Evolutionary conservation across 2,329 filamentous ascomycete genomes (phyloP).

Genomic region (Ascochyta rabiei): DNA sequence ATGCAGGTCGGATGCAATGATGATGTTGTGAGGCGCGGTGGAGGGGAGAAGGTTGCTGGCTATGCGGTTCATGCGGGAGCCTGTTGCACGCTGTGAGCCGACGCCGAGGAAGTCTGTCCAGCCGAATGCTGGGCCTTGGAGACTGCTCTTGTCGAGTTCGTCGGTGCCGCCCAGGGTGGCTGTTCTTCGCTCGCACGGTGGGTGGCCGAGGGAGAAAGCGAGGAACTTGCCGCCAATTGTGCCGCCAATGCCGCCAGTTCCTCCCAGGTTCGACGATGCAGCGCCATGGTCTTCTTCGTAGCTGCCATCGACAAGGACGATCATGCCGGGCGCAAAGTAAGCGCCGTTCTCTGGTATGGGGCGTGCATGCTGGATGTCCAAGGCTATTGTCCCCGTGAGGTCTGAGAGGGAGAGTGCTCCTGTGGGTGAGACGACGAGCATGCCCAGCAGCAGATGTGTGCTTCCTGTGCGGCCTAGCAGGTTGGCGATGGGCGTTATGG

Average conservation of each 20-base stretch:
- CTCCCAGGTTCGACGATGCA: slow-evolving; percentile 66
- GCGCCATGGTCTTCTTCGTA: slow-evolving; percentile 91
- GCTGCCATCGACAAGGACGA: slow-evolving; percentile 91
- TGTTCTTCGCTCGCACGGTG: slow-evolving; percentile 84
- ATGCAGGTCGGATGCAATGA: slow-evolving; percentile 85
- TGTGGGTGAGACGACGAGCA: slow-evolving; percentile 80
- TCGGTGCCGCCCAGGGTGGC: slow-evolving; percentile 75
- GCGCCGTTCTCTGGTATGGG: slow-evolving; percentile 83
- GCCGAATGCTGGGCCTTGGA: slow-evolving; percentile 66
- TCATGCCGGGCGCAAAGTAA: slow-evolving; percentile 96
- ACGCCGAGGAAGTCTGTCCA: slow-evolving; percentile 97
- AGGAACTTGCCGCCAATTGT: slow-evolving; percentile 92
- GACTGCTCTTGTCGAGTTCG: slow-evolving; percentile 47
- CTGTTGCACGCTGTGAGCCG: slow-evolving; percentile 84
- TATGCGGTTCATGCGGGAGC: slow-evolving; percentile 80
- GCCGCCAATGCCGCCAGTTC: slow-evolving; percentile 82
- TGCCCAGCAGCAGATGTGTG: slow-evolving; percentile 83
- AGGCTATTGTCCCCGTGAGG: slow-evolving; percentile 81
- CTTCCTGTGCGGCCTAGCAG: slow-evolving; percentile 79
- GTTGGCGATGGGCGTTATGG: slow-evolving; percentile 83
- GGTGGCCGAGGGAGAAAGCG: slow-evolving; percentile 87
- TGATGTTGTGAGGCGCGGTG: slow-evolving; percentile 57
- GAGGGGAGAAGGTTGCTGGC: slow-evolving; percentile 68
- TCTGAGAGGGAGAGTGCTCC: slow-evolving; percentile 85
- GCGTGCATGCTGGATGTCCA: slow-evolving; percentile 81